Base-by-base conservation (phyloP, 1,139 yeast genomes). In the Pichia sp. region DNA sequence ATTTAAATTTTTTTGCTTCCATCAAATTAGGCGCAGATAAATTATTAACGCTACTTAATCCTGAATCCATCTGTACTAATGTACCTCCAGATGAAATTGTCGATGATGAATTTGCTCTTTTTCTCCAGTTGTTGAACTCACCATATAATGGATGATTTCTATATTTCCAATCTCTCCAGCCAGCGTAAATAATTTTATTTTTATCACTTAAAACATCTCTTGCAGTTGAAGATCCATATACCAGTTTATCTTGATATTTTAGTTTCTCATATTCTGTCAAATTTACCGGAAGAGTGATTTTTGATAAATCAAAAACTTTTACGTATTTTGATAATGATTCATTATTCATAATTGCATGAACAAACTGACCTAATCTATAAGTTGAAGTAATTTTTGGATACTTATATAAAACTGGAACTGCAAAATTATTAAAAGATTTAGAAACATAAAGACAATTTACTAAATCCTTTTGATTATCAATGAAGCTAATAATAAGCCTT, bases 101-200 rank as follows among this genome's bases (percentile, higher is more conserved):
- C 2, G 47, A 44, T 11, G 22, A 27, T 0, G 51, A 43, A 20
- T 37, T 42, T 6, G 44, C 35, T 12, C 50, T 34, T 10, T 35
- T 42, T 22, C 48, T 44, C 35, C 39, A 37, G 33, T 23, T 32
- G 11, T 39, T 39, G 11, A 41, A 12, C 40, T 41, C 45, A 2
- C 76, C 72, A 59, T 83, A 84, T 28, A 84, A 60, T 1, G 90
- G 86, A 60, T 83, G 87, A 39, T 74, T 75, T 50, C 83, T 73
- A 55, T 74, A 81, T 56, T 85, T 82, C 95, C 95, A 85, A 61
- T 87, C 96, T 58, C 95, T 72, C 96, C 96, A 87, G 11, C 92
- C 84, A 0, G 95, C 92, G 37, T 58, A 45, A 30, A 47, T 27
- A 3, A 42, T 20, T 28, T 46, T 43, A 3, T 36, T 35, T 24